Evolutionary conservation across 2,329 filamentous ascomycete genomes (phyloP).

Genomic region (Paramyrothecium sp.): DNA sequence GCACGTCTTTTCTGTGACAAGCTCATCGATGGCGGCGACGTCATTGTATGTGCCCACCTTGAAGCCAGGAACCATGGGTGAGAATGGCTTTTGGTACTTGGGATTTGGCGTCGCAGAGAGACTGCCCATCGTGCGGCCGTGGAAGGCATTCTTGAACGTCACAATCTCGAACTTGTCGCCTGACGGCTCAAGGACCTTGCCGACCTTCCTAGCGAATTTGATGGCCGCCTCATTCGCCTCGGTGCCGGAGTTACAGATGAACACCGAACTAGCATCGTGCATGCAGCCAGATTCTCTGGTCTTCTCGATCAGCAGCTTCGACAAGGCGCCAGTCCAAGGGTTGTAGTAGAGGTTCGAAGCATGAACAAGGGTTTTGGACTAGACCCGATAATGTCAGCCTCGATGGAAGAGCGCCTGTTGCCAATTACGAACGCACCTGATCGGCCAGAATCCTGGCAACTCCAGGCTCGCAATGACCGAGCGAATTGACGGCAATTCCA

Average conservation of each 20-base stretch:
- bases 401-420: neutral
- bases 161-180: conserved; percentile 80
- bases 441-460: conserved; percentile 73
- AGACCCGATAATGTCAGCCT: neutral
- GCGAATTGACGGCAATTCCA: conserved; percentile 90
- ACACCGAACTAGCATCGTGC: conserved; percentile 75
- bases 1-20: conserved; percentile 84
- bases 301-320: conserved; percentile 78
- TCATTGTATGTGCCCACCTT: conserved; percentile 85
- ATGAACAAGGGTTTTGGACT: conserved; percentile 78
- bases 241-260: conserved; percentile 93
- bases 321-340: conserved; percentile 88
- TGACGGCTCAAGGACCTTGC: conserved; percentile 70
- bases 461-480: conserved; percentile 86
- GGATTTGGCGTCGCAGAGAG: conserved; percentile 96
- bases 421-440: conserved; percentile 52
- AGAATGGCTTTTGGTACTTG: conserved; percentile 94
- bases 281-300: conserved; percentile 79
- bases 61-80: conserved; percentile 94
- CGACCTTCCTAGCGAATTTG: conserved; percentile 93
- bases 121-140: conserved; percentile 93
- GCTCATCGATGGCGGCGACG: conserved; percentile 63
- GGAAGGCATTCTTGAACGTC: conserved; percentile 89
- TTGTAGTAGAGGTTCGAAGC: conserved; percentile 98
- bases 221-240: conserved; percentile 98